phyloP scores from a whole-genome alignment of 495 filamentous ascomycete genomes.

The Filosporella fistucella region DNA sequence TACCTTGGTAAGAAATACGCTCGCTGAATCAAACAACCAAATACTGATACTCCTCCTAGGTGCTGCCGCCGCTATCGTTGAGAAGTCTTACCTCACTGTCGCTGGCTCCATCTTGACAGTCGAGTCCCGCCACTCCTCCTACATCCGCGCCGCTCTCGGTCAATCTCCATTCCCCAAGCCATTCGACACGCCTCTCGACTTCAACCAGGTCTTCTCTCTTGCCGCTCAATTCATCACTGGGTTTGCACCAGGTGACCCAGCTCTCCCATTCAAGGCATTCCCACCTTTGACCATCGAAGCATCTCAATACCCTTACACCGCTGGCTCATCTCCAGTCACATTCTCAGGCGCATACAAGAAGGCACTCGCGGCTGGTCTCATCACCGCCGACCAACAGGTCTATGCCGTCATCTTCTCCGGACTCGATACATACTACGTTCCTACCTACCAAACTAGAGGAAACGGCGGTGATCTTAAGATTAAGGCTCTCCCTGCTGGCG shows the following conservation, averaged over 20 bases:
- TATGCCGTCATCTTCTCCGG: slow-evolving; percentile 32
- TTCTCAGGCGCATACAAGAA: slow-evolving; percentile 24
- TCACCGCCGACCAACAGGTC: slow-evolving; percentile 18
- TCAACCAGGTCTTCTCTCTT: slow-evolving; percentile 41
- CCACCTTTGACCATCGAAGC: slow-evolving; percentile 22
- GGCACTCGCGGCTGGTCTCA: slow-evolving; percentile 7
- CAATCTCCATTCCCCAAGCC: slow-evolving; percentile 38
- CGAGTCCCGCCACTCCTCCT: slow-evolving; percentile 43
- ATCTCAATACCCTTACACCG: slow-evolving; percentile 17
- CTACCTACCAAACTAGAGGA: slow-evolving; percentile 18
- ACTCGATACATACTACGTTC: slow-evolving; percentile 24
- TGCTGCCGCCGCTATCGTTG: slow-evolving; percentile 32
- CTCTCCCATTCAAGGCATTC: slow-evolving; percentile 39
- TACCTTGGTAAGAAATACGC: slow-evolving; percentile 25
- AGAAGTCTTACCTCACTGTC: slow-evolving; percentile 36
- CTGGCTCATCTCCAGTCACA: slow-evolving; percentile 21
- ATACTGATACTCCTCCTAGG: no score
- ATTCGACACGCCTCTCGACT: slow-evolving; percentile 38
- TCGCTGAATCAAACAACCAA: neutral
- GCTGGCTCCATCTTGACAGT: slow-evolving; percentile 43
- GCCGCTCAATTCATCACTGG: slow-evolving; percentile 39
- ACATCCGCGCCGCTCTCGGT: slow-evolving; percentile 29
- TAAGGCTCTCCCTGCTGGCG: slow-evolving; percentile 23
- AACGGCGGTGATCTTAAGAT: slow-evolving; percentile 23
- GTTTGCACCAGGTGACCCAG: slow-evolving; percentile 30